Percentiles rank a stretch among this genome's conserved stretches.
phyloP scores from a whole-genome alignment of 2,329 filamentous ascomycete genomes.

The Colletotrichum ledebouriae region DNA sequence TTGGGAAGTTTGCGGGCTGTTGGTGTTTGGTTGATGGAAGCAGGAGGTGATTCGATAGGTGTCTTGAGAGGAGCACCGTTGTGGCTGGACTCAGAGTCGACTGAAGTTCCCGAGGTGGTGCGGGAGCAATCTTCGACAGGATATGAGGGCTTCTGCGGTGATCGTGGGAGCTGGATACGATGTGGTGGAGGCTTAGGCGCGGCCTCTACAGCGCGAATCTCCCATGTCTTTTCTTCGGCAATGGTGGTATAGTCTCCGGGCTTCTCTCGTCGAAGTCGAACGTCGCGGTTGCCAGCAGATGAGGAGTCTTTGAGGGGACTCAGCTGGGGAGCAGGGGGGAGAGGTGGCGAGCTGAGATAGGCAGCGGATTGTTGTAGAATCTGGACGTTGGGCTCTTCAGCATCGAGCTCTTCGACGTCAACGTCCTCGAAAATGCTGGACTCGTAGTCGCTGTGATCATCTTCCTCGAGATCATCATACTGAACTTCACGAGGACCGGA shows the following conservation, averaged over 20 bases:
- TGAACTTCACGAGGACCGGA: constrained; percentile 26
- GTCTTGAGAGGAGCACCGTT: constrained; percentile 45
- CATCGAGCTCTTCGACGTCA: constrained; percentile 56
- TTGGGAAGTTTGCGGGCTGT: constrained; percentile 32
- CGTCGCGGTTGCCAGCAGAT: constrained; percentile 57
- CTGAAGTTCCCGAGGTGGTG: constrained; percentile 38
- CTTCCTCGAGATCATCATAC: constrained; percentile 45
- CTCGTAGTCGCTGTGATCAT: constrained; percentile 53
- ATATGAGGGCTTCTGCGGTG: constrained; percentile 47
- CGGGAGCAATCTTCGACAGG: constrained; percentile 41
- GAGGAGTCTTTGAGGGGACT: constrained; percentile 63
- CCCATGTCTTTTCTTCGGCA: constrained; percentile 62
- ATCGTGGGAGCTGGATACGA: constrained; percentile 49
- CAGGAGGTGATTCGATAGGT: constrained; percentile 33
- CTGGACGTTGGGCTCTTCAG: constrained; percentile 60
- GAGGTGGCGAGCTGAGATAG: constrained; percentile 59
- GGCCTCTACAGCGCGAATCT: constrained; percentile 51
- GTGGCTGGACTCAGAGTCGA: constrained; percentile 45
- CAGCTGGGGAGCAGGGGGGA: constrained; percentile 61
- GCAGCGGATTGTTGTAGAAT: constrained; percentile 60
- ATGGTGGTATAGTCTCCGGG: constrained; percentile 61
- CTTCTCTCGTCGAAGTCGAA: constrained; percentile 46
- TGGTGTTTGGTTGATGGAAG: constrained; percentile 28
- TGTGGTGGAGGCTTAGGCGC: constrained; percentile 51
- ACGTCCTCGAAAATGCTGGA: constrained; percentile 62